Evolutionary conservation across 805 yeast genomes (phyloP), one percentile per base, ranked within the genome.

Genomic region (Pichia cabralensis): DNA sequence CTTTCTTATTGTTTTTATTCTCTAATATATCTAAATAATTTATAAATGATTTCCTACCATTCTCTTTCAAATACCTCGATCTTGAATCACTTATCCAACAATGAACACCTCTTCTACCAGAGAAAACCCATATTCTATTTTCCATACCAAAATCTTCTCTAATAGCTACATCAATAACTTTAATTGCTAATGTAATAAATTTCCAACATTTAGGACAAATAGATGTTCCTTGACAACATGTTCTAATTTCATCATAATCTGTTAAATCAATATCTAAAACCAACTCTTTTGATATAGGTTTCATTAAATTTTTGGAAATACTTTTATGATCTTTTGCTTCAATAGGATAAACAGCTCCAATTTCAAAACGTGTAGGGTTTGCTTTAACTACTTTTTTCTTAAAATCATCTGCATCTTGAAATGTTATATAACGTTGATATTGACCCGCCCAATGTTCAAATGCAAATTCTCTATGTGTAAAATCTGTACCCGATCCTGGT

Each of bases 51-150:
- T 80, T 67, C 49, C 98, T 71, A 40, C 74, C 72, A 5, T 63
- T 49, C 54, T 92, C 97, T 42, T 74, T 80, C 41, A 92, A 57
- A 2, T 55, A 48, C 37, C 96, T 63, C 1, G 96, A 96, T 31
- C 88, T 63, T 36, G 69, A 59, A 53, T 92, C 98, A 57, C 95
- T 82, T 17, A 92, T 69, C 98, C 98, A 92, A 50, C 97, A 94
- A 66, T 92, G 98, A 12, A 94, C 95, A 57, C 98, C 98, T 71
- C 98, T 82, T 66, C 98, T 80, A 30, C 98, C 98, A 1, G 96
- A 85, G 52, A 84, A 92, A 5, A 89, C 95, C 97, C 97, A 92
- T 32, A 92, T 65, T 52, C 85, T 64, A 56, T 84, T 78, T 40
- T 75, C 62, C 55, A 83, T 88, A 1, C 96, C 97, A 58, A 92